Evolutionary conservation across 805 yeast genomes (phyloP).

Genomic region (Saccharomycopsis babjevae): DNA sequence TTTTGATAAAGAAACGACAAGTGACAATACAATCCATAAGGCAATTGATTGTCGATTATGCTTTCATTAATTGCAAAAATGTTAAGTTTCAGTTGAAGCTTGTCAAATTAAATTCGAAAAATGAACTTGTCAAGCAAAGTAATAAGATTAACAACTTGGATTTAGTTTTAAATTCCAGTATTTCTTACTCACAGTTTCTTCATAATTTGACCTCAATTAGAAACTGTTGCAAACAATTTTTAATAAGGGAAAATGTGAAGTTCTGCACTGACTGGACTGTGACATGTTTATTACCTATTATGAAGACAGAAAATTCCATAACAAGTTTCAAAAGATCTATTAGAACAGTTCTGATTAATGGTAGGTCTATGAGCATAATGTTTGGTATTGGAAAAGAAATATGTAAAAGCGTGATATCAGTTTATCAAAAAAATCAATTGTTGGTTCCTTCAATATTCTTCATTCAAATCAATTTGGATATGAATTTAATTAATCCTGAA

Average conservation of each 20-base stretch:
- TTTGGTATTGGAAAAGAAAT: slow-evolving; percentile 27
- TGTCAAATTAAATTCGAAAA: slow-evolving; percentile 10
- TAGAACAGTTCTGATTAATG: slow-evolving; percentile 28
- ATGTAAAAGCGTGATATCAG: slow-evolving; percentile 20
- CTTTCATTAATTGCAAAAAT: slow-evolving; percentile 24
- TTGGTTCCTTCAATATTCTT: slow-evolving; percentile 29
- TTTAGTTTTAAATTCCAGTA: slow-evolving; percentile 14
- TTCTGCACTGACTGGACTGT: slow-evolving; percentile 10
- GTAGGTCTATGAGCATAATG: slow-evolving; percentile 24
- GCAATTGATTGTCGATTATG: slow-evolving; percentile 24
- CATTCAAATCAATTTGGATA: slow-evolving; percentile 22
- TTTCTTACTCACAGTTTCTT: slow-evolving; percentile 13
- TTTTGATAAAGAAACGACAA: slow-evolving; percentile 23
- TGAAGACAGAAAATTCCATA: slow-evolving; percentile 25
- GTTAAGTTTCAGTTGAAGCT: slow-evolving; percentile 19
- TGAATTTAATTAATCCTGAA: slow-evolving; percentile 6
- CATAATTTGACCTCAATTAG: slow-evolving; percentile 19
- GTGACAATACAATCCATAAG: slow-evolving; percentile 22
- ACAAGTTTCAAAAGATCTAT: slow-evolving; percentile 19
- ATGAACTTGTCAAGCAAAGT: neutral
- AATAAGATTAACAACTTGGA: slow-evolving; percentile 10
- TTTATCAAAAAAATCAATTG: slow-evolving; percentile 22
- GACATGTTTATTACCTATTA: slow-evolving; percentile 26
- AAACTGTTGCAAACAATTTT: slow-evolving; percentile 16
- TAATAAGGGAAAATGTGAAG: slow-evolving; percentile 9